Evolutionary conservation across 805 yeast genomes (phyloP).

Genomic region (Starmera amethionina): DNA sequence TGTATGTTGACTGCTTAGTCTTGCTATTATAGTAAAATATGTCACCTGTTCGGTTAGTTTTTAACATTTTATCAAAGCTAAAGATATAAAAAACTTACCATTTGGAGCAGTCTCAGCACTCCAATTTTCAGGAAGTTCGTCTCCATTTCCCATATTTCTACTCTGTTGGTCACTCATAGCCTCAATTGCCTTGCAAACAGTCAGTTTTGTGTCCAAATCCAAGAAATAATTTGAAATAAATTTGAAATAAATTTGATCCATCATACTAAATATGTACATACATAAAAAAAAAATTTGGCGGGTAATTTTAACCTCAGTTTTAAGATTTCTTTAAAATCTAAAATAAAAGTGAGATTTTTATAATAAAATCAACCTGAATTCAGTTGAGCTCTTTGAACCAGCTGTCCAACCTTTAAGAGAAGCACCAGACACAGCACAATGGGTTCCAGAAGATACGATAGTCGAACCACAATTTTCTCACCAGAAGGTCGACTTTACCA

Average conservation of each 20-base stretch:
- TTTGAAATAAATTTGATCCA: too few species aligned
- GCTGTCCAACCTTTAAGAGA: not conserved
- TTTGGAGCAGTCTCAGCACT: slow-evolving; percentile 27
- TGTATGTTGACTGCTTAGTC: slow-evolving; percentile 30
- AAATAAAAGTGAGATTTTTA: not conserved
- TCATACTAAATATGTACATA: too few species aligned
- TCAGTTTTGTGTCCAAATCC: not conserved
- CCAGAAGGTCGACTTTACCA: slow-evolving; percentile 98
- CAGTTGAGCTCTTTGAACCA: not conserved
- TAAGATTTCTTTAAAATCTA: too few species aligned
- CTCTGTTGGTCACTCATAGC: not conserved
- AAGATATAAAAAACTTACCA: slow-evolving; percentile 9
- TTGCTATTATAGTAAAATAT: slow-evolving; percentile 27
- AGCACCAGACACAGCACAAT: slow-evolving; percentile 16
- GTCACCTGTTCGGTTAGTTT: slow-evolving; percentile 12
- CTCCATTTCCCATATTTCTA: too few species aligned
- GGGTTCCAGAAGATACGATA: slow-evolving; percentile 96
- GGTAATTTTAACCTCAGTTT: too few species aligned
- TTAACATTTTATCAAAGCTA: not conserved
- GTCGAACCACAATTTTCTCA: slow-evolving; percentile 96
- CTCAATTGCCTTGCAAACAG: not conserved
- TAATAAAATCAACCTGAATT: not conserved
- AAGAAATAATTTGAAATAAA: not conserved
- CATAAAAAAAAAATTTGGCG: too few species aligned
- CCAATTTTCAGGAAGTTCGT: slow-evolving; percentile 23